Percentiles rank a stretch among this genome's conserved stretches.
Evolutionary conservation across 441 rosid genomes (phyloP).

Genomic region (Aleurites moluccanus): DNA sequence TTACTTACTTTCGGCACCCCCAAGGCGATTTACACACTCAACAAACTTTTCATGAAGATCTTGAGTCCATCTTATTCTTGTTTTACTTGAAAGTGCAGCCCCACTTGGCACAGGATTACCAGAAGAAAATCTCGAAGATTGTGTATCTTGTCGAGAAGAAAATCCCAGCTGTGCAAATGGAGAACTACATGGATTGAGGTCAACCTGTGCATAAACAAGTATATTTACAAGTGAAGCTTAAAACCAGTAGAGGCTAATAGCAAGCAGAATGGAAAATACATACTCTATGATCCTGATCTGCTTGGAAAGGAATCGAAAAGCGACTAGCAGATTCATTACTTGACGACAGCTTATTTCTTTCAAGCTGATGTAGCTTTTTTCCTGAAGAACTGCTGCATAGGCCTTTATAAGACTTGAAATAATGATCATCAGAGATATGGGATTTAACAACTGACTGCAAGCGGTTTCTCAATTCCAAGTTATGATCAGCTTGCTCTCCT

Average conservation of each 20-base stretch:
- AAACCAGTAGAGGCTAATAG: background rate
- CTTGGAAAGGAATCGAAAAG: slow-evolving; percentile 43
- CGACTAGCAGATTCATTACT: slow-evolving; percentile 22
- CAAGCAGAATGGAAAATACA: background rate
- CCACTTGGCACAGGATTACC: slow-evolving; percentile 29
- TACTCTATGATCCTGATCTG: slow-evolving; percentile 57
- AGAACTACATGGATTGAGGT: slow-evolving; percentile 29
- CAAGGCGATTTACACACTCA: slow-evolving; percentile 67
- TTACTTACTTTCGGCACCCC: slow-evolving; percentile 88
- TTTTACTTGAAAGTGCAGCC: slow-evolving; percentile 42
- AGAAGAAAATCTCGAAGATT: slow-evolving; percentile 37
- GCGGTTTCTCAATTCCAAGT: slow-evolving; percentile 27
- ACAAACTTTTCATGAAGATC: slow-evolving; percentile 95
- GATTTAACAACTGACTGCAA: slow-evolving; percentile 36
- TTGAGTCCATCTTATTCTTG: slow-evolving; percentile 88
- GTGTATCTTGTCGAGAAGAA: slow-evolving; percentile 40
- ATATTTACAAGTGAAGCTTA: background rate
- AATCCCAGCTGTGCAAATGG: slow-evolving; percentile 36
- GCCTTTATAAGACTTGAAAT: slow-evolving; percentile 17
- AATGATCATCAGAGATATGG: slow-evolving; percentile 30
- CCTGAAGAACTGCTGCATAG: slow-evolving; percentile 18
- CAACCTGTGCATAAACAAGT: slow-evolving; percentile 34
- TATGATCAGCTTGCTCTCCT: slow-evolving; percentile 30
- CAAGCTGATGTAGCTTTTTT: slow-evolving; percentile 14
- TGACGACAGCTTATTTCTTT: slow-evolving; percentile 22